Evolutionary conservation across 805 yeast species (phyloP), one percentile per base, ranked within the genome.

Genomic region (Candida chilensis): DNA sequence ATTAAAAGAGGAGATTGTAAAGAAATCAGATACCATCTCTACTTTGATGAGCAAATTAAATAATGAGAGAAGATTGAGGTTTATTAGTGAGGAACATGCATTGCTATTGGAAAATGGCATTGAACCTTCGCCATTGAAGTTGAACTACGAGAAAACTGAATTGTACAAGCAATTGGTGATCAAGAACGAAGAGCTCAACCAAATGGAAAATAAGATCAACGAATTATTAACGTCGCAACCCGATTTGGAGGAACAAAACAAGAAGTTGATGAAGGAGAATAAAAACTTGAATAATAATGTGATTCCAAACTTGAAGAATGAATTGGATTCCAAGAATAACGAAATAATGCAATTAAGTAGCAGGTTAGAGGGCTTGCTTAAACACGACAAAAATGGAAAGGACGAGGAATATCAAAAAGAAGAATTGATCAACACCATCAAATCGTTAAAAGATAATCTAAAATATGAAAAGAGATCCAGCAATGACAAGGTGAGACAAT

Each of bases 1-100:
- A 16, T 17, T 15, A 28, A 60, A 52, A 27, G 32, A 41, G 10
- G 57, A 56, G 28, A 32, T 57, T 8, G 52, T 64, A 13, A 54
- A 61, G 18, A 57, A 62, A 27, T 50, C 69, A 1, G 32, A 55
- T 2, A 62, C 60, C 19, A 66, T 80, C 17, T 60, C 70, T 1
- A 67, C 67, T 15, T 45, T 83, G 33, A 69, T 78, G 24, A 71
- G 69, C 27, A 67, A 70, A 36, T 47, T 83, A 34, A 72, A 70
- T 32, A 74, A 71, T 18, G 90, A 83, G 47, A 60, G 90, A 37
- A 58, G 71, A 38, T 67, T 74, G 33, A 54, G 94, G 31, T 75
- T 69, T 39, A 71, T 78, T 17, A 77, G 85, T 17, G 92, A 82
- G 42, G 88, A 80, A 37, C 77, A 78, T 39, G 71, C 78, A 0